Evolutionary conservation across 225 moss, liverwort and hornwort species (phyloP), one percentile per base, ranked within the genome.

Genomic region (Marchantia paleacea): DNA sequence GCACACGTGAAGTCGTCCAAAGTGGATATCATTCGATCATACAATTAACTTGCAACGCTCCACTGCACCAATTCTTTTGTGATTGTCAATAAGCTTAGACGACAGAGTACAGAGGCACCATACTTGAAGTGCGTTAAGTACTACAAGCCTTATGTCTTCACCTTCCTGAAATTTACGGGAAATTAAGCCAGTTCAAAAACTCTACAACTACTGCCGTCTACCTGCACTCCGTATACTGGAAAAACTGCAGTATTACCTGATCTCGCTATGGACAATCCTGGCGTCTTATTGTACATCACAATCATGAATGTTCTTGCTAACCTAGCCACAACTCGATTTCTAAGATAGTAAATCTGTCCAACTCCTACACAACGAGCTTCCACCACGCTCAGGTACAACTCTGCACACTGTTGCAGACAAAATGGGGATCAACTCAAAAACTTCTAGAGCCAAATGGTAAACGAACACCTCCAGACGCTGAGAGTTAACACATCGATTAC

Each of bases 281-380:
- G 74, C 24, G 55, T 55, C 30, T 75, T 75, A 75, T 75, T 57
- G 55, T 75, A 30, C 55, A 55, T 26, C 52, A 75, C 12, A 30
- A 55, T 30, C 75, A 52, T 30, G 18, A 75, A 28, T 55, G 25
- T 55, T 75, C 24, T 75, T 26, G 29, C 75, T 75, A 31, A 55
- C n/a, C 55, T 52, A 57, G 75, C 51, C 73, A 73, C 73, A 19
- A 75, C 55, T 75, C 6, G 55, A 49, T 75, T 29, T 75, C 52
- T 73, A 52, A 73, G 30, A 24, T 75, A 15, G 29, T 19, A 15
- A n/a, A 26, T 30, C 18, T 19, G 20, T n/a, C 22, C 73, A 25
- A 28, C 55, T 75, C 24, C 53, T 53, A 52, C 52, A 75, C 2
- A 55, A 29, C 55, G 29, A 75, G 7, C 30, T 25, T 14, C 57